phyloP scores from a whole-genome alignment of 2,329 filamentous ascomycete genomes.

The Thyridium curvatum region DNA sequence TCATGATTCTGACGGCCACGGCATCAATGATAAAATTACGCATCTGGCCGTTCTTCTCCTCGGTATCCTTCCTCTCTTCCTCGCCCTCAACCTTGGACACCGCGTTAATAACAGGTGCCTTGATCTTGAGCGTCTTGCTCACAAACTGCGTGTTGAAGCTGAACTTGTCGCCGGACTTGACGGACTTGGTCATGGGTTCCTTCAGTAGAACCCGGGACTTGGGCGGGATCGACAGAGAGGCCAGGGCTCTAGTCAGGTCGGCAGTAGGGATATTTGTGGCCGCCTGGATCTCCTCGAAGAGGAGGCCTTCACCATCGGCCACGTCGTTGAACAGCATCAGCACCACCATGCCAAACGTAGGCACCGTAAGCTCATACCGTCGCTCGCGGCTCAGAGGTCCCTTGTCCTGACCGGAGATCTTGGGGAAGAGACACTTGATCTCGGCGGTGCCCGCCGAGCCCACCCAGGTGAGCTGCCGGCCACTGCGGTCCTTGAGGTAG shows the following conservation, averaged over 20 bases:
- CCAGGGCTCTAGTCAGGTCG: conserved; percentile 72
- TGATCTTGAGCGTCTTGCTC: conserved; percentile 80
- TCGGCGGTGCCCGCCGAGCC: conserved; percentile 71
- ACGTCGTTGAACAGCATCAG: conserved; percentile 85
- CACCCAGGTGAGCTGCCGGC: conserved; percentile 81
- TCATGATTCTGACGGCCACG: conserved; percentile 77
- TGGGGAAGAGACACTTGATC: conserved; percentile 71
- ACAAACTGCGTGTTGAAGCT: conserved; percentile 75
- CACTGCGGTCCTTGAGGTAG: conserved; percentile 82
- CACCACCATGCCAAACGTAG: conserved; percentile 88
- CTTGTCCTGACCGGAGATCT: conserved; percentile 63
- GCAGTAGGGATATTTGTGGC: conserved; percentile 69
- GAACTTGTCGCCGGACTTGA: conserved; percentile 74
- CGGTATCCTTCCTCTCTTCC: conserved; percentile 62
- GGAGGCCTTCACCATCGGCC: conserved; percentile 39
- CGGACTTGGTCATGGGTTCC: conserved; percentile 69
- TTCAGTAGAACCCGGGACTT: conserved; percentile 80
- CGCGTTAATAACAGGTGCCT: conserved; percentile 76
- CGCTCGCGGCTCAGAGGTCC: conserved; percentile 55
- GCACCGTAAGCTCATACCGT: conserved; percentile 84
- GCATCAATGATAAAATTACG: conserved; percentile 68
- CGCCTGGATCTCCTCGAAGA: conserved; percentile 74
- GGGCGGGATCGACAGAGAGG: conserved; percentile 73
- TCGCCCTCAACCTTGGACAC: conserved; percentile 80
- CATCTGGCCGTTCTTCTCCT: conserved; percentile 69